Evolutionary conservation across 192 early-diverging fungal species (phyloP).

Genomic region (Diversispora eburnea): DNA sequence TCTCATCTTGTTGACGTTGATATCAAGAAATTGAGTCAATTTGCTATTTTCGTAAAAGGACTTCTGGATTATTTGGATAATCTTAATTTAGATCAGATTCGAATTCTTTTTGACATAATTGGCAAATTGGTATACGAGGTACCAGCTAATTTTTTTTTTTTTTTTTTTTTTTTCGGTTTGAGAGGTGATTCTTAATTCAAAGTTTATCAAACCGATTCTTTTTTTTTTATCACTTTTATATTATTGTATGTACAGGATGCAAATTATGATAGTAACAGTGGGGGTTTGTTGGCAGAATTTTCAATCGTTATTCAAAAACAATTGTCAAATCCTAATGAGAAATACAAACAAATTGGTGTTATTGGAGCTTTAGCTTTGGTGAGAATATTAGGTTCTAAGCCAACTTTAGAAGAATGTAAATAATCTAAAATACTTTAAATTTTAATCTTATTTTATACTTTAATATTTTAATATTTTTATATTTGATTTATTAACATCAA

Average conservation of each 20-base stretch:
- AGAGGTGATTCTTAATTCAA: background rate
- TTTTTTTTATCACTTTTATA: background rate
- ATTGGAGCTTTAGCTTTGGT: constrained; percentile 65
- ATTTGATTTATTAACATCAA: background rate
- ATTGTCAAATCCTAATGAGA: constrained; percentile 61
- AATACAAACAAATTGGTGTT: constrained; percentile 69
- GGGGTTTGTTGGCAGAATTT: constrained; percentile 64
- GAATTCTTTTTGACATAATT: constrained; percentile 63
- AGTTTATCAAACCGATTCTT: background rate
- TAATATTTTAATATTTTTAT: background rate
- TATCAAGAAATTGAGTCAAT: constrained; percentile 51
- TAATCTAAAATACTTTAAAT: background rate
- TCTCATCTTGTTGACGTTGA: constrained; percentile 50
- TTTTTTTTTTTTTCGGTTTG: no score
- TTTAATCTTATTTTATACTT: background rate
- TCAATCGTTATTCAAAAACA: constrained; percentile 73
- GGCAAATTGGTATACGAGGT: constrained; percentile 59
- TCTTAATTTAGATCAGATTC: constrained; percentile 57
- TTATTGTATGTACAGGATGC: background rate
- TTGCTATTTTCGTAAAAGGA: constrained; percentile 67
- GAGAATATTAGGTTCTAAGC: constrained; percentile 51
- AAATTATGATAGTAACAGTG: constrained; percentile 23
- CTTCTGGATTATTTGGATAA: constrained; percentile 72
- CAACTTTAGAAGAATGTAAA: constrained; percentile 6
- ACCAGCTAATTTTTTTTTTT: background rate